Conservation (phyloP, 257 asterid species). For the Handroanthus guayacan region DNA sequence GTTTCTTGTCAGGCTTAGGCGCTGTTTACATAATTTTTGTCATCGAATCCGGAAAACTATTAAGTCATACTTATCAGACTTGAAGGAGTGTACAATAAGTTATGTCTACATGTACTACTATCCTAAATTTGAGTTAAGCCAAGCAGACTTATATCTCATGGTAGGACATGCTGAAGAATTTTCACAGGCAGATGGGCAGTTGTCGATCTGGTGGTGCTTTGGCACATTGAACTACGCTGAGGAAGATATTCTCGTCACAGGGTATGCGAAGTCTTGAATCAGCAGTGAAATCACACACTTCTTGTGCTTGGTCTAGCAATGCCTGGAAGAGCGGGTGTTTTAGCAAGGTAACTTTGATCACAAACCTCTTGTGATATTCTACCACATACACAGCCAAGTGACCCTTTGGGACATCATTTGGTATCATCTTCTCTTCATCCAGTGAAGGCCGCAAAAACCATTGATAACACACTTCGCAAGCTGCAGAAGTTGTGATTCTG, state of each 20-base stretch:
- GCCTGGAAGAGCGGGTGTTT: conserved; percentile 82
- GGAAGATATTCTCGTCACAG: conserved; percentile 83
- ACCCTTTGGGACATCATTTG: conserved; percentile 87
- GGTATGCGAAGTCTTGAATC: conserved; percentile 81
- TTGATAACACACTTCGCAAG: conserved; percentile 53
- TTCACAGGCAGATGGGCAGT: conserved; percentile 54
- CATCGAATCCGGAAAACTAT: too few relatives aligned
- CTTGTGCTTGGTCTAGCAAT: conserved; percentile 83
- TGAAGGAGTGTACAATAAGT: too few relatives aligned
- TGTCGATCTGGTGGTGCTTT: conserved; percentile 59
- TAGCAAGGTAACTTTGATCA: conserved; percentile 70
- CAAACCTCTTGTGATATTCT: conserved; percentile 68
- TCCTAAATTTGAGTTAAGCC: too few relatives aligned
- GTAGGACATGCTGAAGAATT: conserved; percentile 27
- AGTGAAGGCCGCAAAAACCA: conserved; percentile 55
- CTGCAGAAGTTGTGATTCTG: conserved; percentile 48
- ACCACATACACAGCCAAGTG: conserved; percentile 89
- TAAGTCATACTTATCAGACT: too few relatives aligned
- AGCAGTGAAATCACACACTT: conserved; percentile 64
- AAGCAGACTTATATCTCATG: background rate
- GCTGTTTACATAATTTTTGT: too few relatives aligned
- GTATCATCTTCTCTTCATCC: conserved; percentile 59
- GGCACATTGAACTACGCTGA: conserved; percentile 69
- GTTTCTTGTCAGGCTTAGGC: too few relatives aligned
- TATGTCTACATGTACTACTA: too few relatives aligned